A percentile compares a stretch with the other conserved stretches of the same genome.
These are phyloP conservation scores for Quercus dentata DNA, from an alignment of 306 rosid species.

Conservation along the genomic window DNA sequence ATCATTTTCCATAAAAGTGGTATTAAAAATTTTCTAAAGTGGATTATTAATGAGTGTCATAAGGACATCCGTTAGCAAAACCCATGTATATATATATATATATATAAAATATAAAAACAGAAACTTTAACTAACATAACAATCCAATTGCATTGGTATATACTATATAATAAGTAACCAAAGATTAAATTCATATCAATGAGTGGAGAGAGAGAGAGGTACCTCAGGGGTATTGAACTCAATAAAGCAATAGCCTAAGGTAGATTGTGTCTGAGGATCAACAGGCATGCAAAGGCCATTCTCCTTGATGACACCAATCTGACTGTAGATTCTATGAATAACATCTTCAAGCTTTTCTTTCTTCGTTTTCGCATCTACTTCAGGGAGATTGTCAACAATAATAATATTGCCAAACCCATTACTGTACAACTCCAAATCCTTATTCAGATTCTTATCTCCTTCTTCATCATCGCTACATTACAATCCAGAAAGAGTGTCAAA, in stretches of 20 bases:
- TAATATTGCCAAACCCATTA: constrained; percentile 62
- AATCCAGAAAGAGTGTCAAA: too few relatives aligned
- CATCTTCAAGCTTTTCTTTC: constrained; percentile 77
- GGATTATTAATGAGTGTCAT: too few relatives aligned
- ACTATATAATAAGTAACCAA: neutral
- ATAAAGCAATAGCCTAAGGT: constrained; percentile 71
- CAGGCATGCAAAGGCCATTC: constrained; percentile 82
- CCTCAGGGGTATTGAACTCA: constrained; percentile 81
- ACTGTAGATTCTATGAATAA: constrained; percentile 61
- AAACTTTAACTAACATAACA: neutral
- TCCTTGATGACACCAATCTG: constrained; percentile 74
- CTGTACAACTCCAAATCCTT: constrained; percentile 40
- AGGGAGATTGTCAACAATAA: constrained; percentile 74
- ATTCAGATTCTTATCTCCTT: constrained; percentile 36
- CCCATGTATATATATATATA: too few relatives aligned
- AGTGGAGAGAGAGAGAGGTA: neutral
- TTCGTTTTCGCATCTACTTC: constrained; percentile 44
- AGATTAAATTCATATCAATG: neutral
- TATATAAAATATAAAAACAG: too few relatives aligned
- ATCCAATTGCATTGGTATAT: too few relatives aligned
- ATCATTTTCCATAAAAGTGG: too few relatives aligned
- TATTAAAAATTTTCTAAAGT: too few relatives aligned
- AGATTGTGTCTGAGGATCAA: constrained; percentile 37
- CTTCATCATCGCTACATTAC: constrained; percentile 62
- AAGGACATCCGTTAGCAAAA: too few relatives aligned